Percentiles rank a stretch among this genome's conserved stretches.
Evolutionary conservation across 164 flowering plant species (phyloP).

Genomic region (Chimonanthus praecox): DNA sequence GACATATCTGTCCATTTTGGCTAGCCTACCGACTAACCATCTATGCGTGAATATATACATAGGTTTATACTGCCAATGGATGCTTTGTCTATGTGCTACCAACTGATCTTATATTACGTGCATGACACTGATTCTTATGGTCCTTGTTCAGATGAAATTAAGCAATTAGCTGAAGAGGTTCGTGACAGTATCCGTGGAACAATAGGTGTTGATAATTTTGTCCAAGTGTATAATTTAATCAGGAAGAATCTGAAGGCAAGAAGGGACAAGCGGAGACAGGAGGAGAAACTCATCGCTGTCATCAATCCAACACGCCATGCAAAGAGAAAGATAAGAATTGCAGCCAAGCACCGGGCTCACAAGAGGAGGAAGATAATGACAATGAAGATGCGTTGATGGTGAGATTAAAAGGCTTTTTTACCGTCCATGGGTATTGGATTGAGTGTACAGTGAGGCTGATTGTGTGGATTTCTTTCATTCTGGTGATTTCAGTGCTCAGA

Average conservation of each 20-base stretch:
- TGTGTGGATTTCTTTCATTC: too few species aligned
- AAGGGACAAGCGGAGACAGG: slow-evolving; percentile 72
- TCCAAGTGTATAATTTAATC: slow-evolving; percentile 45
- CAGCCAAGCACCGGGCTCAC: slow-evolving; percentile 60
- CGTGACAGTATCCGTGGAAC: slow-evolving; percentile 32
- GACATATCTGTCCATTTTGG: too few species aligned
- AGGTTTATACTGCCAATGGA: too few species aligned
- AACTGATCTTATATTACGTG: background rate
- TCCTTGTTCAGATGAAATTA: slow-evolving; percentile 52
- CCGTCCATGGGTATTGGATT: background rate
- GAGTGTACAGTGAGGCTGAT: background rate
- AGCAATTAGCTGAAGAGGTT: slow-evolving; percentile 67
- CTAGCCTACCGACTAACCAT: too few species aligned
- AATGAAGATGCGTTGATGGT: slow-evolving; percentile 61
- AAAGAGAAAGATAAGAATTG: slow-evolving; percentile 66
- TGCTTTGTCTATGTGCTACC: background rate
- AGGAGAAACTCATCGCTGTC: slow-evolving; percentile 73
- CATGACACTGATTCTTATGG: background rate
- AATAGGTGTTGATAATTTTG: slow-evolving; percentile 48
- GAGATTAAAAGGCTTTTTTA: background rate
- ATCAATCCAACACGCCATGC: slow-evolving; percentile 73
- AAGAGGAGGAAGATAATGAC: slow-evolving; percentile 81
- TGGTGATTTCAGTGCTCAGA: too few species aligned
- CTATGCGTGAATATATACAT: background rate
- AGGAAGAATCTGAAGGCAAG: slow-evolving; percentile 57